Evolutionary conservation across 257 asterid species (phyloP).

Genomic region (Cruciata laevipes): DNA sequence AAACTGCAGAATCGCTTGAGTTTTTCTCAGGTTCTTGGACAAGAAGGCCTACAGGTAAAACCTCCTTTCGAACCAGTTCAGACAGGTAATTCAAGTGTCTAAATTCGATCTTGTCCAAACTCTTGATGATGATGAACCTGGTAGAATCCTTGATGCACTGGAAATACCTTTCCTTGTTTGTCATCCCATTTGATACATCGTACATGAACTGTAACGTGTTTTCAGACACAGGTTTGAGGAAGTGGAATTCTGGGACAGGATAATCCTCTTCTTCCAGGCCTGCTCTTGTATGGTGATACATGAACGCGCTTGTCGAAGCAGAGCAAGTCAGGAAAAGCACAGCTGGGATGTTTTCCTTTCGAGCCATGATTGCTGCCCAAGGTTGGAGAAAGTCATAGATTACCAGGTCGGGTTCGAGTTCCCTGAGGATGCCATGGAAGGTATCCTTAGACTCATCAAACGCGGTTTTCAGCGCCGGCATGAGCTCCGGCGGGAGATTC

Average conservation of each 20-base stretch:
- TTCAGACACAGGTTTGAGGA: background rate
- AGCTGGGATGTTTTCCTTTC: conserved; percentile 4
- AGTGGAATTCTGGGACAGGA: conserved; percentile 6
- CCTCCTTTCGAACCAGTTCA: background rate
- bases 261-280: background rate
- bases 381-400: conserved; percentile 16
- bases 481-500: conserved; percentile 18
- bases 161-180: conserved; percentile 12
- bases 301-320: conserved; percentile 7
- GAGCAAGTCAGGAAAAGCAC: conserved; percentile 11
- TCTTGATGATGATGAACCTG: conserved; percentile 6
- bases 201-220: conserved; percentile 1
- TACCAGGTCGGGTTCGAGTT: conserved; percentile 9
- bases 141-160: conserved; percentile 6
- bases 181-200: conserved; percentile 8
- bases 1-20: background rate
- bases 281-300: background rate
- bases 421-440: conserved; percentile 9
- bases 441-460: conserved; percentile 9
- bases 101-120: conserved; percentile 10
- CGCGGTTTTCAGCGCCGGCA: conserved; percentile 18
- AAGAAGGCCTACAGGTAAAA: conserved; percentile 2
- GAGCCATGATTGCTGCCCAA: conserved; percentile 16
- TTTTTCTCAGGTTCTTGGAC: background rate
- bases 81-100: conserved; percentile 2